A percentile compares a stretch with the other conserved stretches of the same genome.
Evolutionary conservation across 2,329 filamentous ascomycete species (phyloP).

Genomic region (Bipolaris oryzae): DNA sequence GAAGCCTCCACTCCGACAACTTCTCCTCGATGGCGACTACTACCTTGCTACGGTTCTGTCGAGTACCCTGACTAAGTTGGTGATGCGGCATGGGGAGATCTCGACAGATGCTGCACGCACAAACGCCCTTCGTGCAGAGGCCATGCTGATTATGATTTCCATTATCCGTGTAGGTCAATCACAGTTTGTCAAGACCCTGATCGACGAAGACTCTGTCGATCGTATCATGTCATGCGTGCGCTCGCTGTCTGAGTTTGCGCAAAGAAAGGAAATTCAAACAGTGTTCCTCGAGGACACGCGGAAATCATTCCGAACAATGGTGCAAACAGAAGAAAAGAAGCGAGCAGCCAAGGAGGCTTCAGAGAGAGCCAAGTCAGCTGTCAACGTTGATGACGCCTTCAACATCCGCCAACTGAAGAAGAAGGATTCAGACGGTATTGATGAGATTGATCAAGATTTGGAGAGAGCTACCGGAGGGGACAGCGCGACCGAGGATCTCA

Average conservation of each 20-base stretch:
- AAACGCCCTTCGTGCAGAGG: conserved; percentile 92
- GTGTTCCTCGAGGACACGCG: conserved; percentile 95
- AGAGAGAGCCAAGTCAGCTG: conserved; percentile 89
- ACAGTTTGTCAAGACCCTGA: conserved; percentile 96
- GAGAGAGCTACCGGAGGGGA: conserved; percentile 95
- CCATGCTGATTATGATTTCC: conserved; percentile 99
- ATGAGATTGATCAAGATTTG: conserved; percentile 87
- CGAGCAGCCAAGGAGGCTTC: conserved; percentile 90
- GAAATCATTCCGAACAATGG: conserved; percentile 96
- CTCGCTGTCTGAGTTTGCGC: conserved; percentile 84
- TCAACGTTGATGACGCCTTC: conserved; percentile 95
- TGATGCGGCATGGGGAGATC: conserved; percentile 96
- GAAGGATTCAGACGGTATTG: conserved; percentile 77
- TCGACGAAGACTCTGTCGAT: conserved; percentile 98
- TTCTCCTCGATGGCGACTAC: conserved; percentile 94
- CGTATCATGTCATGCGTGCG: conserved; percentile 97
- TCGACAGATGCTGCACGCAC: conserved; percentile 84
- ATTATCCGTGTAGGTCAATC: conserved; percentile 97
- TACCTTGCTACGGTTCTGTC: conserved; percentile 95
- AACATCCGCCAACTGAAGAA: conserved; percentile 91
- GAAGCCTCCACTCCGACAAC: conserved; percentile 91
- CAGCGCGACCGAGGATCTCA: conserved; percentile 79
- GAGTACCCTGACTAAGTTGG: conserved; percentile 92
- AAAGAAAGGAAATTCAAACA: conserved; percentile 87
- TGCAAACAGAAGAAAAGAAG: conserved; percentile 97